phyloP scores from a whole-genome alignment of 129 eudicot genomes.

The Smallanthus sonchifolius region DNA sequence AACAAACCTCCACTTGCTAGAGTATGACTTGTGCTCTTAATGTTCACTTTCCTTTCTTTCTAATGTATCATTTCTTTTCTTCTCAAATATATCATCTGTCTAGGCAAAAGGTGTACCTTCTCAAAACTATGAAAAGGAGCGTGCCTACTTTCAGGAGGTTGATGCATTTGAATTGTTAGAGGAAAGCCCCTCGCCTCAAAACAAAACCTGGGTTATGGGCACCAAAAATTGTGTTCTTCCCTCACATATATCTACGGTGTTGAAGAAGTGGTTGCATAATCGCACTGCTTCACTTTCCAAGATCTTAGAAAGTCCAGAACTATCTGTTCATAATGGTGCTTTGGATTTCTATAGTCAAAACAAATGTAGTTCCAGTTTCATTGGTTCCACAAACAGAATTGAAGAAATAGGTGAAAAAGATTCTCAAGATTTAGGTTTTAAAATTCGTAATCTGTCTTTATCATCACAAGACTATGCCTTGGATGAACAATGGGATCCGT shows the following conservation, averaged over 20 bases:
- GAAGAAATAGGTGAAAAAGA: slow-evolving; percentile 32
- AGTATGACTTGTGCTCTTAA: slow-evolving; percentile 33
- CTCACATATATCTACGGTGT: slow-evolving; percentile 60
- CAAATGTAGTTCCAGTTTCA: slow-evolving; percentile 10
- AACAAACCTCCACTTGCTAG: slow-evolving; percentile 71
- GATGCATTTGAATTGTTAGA: slow-evolving; percentile 82
- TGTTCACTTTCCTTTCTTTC: not conserved
- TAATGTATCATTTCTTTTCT: not conserved
- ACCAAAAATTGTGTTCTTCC: slow-evolving; percentile 29
- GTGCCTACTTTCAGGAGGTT: slow-evolving; percentile 85
- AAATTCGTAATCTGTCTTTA: slow-evolving; percentile 58
- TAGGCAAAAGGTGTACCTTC: slow-evolving; percentile 60
- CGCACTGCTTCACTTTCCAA: slow-evolving; percentile 55
- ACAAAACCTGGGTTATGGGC: slow-evolving; percentile 75
- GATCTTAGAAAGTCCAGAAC: slow-evolving; percentile 65
- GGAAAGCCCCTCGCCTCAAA: slow-evolving; percentile 95
- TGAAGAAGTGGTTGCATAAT: slow-evolving; percentile 65
- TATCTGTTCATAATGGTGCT: slow-evolving; percentile 21
- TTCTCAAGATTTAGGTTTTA: slow-evolving; percentile 53
- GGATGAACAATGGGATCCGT: slow-evolving; percentile 46
- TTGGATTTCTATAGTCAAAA: slow-evolving; percentile 25
- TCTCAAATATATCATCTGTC: not conserved
- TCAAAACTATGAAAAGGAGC: slow-evolving; percentile 74
- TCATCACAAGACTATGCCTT: slow-evolving; percentile 46
- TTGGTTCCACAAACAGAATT: slow-evolving; percentile 22